Evolutionary conservation across 1,284 basidiomycete species (phyloP).

Genomic region (Trametes pubescens): DNA sequence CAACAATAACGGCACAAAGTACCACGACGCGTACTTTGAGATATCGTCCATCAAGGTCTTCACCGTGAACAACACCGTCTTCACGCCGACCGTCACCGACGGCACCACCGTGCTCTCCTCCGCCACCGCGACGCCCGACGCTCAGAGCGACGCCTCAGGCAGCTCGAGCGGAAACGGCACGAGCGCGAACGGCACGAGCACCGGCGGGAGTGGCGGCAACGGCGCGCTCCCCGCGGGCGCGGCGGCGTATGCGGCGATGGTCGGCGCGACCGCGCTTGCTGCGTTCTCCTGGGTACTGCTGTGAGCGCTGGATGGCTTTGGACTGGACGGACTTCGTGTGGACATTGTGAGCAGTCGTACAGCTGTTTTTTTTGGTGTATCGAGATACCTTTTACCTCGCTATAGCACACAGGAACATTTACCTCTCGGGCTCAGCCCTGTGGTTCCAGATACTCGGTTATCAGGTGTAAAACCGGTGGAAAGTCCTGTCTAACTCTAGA

Average conservation of each 20-base stretch:
- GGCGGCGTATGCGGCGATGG: slow-evolving; percentile 10
- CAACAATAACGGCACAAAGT: slow-evolving; percentile 56
- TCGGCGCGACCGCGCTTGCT: slow-evolving; percentile 18
- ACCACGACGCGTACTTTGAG: slow-evolving; percentile 61
- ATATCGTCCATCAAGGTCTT: slow-evolving; percentile 56
- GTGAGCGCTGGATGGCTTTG: not conserved
- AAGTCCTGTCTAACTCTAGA: too few species aligned
- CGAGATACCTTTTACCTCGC: not conserved
- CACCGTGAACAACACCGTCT: slow-evolving; percentile 37
- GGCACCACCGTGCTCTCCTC: slow-evolving; percentile 19
- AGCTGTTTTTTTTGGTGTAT: slow-evolving; percentile 5
- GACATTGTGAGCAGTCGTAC: not conserved
- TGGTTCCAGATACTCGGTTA: too few species aligned
- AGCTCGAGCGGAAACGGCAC: not conserved
- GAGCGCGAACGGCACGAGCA: not conserved
- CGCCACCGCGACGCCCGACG: slow-evolving; percentile 18
- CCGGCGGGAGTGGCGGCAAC: slow-evolving; percentile 10
- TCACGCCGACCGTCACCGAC: slow-evolving; percentile 24
- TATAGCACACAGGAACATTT: too few species aligned
- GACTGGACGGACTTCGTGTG: not conserved
- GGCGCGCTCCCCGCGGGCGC: slow-evolving; percentile 7
- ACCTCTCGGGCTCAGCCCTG: too few species aligned
- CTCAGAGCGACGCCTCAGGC: not conserved
- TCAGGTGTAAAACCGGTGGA: too few species aligned
- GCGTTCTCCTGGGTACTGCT: slow-evolving; percentile 19